Conservation (phyloP, 2,329 filamentous ascomycete species). For the Cladophialophora psammophila region DNA sequence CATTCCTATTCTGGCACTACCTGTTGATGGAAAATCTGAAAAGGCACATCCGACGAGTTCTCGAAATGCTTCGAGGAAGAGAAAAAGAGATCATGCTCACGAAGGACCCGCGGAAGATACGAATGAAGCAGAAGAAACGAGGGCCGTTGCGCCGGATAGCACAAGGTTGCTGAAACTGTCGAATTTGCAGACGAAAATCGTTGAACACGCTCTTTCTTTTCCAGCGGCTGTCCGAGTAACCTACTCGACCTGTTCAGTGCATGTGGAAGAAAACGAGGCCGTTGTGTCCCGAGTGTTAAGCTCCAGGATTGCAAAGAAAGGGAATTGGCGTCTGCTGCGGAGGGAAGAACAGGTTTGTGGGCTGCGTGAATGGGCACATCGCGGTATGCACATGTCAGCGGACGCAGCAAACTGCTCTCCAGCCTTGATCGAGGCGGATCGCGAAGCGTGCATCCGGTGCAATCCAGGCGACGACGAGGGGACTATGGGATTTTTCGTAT, state of each 20-base stretch:
- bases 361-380: constrained; percentile 76
- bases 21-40: constrained; percentile 42
- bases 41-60: constrained; percentile 46
- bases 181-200: constrained; percentile 79
- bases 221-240: constrained; percentile 77
- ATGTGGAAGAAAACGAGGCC: constrained; percentile 85
- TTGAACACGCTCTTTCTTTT: constrained; percentile 85
- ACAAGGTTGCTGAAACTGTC: constrained; percentile 76
- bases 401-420: constrained; percentile 30
- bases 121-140: constrained; percentile 59
- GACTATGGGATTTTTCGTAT: constrained; percentile 95
- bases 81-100: constrained; percentile 48
- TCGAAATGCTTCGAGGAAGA: constrained; percentile 48
- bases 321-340: constrained; percentile 79
- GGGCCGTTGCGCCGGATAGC: constrained; percentile 50
- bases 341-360: constrained; percentile 77
- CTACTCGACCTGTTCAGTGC: constrained; percentile 92
- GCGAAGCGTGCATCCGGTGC: constrained; percentile 79
- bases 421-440: constrained; percentile 53
- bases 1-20: constrained; percentile 71
- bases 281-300: constrained; percentile 77
- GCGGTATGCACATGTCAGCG: constrained; percentile 57
- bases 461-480: constrained; percentile 81
- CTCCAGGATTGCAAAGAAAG: constrained; percentile 69
- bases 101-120: constrained; percentile 28